phyloP scores from a whole-genome alignment of 2,329 filamentous ascomycete species.

The Seiridium unicorne region DNA sequence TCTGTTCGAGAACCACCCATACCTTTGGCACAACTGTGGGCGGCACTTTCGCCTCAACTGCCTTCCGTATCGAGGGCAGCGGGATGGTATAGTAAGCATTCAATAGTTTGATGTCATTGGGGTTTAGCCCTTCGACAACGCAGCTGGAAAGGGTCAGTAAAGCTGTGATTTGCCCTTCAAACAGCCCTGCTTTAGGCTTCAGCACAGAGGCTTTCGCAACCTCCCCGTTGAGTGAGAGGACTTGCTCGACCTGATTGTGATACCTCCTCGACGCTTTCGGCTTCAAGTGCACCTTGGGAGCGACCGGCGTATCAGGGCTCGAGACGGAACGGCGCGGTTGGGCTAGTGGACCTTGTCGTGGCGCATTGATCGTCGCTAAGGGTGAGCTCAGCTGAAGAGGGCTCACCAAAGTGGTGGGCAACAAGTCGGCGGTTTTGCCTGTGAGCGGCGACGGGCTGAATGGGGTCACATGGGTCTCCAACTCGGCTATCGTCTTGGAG shows the following conservation, averaged over 20 bases:
- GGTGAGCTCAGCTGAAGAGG: slow-evolving; percentile 19
- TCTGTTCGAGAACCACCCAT: slow-evolving; percentile 46
- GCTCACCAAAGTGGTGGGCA: slow-evolving; percentile 14
- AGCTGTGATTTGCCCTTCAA: slow-evolving; percentile 49
- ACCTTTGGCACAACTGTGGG: slow-evolving; percentile 38
- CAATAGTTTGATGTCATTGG: slow-evolving; percentile 35
- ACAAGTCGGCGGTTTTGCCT: not conserved
- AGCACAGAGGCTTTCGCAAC: slow-evolving; percentile 42
- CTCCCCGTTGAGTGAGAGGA: slow-evolving; percentile 36
- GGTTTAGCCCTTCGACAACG: slow-evolving; percentile 23
- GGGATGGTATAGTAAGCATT: slow-evolving; percentile 39
- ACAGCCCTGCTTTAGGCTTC: slow-evolving; percentile 46
- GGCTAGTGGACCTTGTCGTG: not conserved
- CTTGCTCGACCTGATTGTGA: slow-evolving; percentile 33
- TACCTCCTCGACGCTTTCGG: slow-evolving; percentile 20
- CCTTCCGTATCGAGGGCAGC: slow-evolving; percentile 37
- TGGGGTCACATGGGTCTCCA: slow-evolving; percentile 39
- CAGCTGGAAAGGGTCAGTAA: slow-evolving; percentile 39
- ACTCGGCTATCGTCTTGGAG: slow-evolving; percentile 42
- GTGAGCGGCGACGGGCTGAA: slow-evolving; percentile 15
- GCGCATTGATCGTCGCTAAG: not conserved
- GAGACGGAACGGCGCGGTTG: slow-evolving; percentile 13
- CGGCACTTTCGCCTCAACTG: slow-evolving; percentile 33
- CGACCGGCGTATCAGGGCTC: slow-evolving; percentile 16
- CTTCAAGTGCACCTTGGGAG: slow-evolving; percentile 10